These are phyloP conservation scores for Fusarium sp. DNA, from an alignment of 2,329 filamentous ascomycete genomes.

Conservation along the genomic window DNA sequence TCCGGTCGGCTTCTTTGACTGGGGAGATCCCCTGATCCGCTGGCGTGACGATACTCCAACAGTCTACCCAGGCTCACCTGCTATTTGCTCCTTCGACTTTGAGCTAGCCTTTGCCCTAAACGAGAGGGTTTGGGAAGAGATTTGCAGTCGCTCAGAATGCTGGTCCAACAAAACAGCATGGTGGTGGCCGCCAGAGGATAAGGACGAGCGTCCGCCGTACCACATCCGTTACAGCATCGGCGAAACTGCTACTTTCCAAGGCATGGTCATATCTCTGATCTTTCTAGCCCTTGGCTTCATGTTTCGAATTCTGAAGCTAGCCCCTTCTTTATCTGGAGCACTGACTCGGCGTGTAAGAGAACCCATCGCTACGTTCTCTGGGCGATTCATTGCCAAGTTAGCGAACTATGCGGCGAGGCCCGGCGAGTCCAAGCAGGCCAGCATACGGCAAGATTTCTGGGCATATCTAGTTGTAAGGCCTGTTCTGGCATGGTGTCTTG, in stretches of 20 bases:
- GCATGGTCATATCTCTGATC: neutral
- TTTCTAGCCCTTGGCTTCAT: neutral
- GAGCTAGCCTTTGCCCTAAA: neutral
- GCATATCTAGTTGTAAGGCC: neutral
- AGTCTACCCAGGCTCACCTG: neutral
- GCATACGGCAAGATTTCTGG: neutral
- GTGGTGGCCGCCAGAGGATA: neutral
- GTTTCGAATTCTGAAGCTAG: neutral
- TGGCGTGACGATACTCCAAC: neutral
- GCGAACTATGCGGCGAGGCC: neutral
- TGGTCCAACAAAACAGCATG: neutral
- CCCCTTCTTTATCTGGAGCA: neutral
- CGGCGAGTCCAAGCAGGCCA: neutral
- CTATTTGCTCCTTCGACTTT: neutral
- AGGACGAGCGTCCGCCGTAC: neutral
- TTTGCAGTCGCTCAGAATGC: neutral
- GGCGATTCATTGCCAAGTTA: neutral
- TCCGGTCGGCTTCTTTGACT: neutral
- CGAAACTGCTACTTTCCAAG: neutral
- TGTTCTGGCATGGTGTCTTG: neutral
- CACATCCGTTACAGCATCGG: neutral
- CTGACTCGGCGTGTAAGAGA: neutral
- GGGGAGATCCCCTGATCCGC: neutral
- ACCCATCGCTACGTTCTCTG: neutral
- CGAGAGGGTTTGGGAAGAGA: neutral